Percentiles rank a stretch among this genome's conserved stretches.
Conservation (phyloP, 257 asterid genomes). For the Lantana camara region DNA sequence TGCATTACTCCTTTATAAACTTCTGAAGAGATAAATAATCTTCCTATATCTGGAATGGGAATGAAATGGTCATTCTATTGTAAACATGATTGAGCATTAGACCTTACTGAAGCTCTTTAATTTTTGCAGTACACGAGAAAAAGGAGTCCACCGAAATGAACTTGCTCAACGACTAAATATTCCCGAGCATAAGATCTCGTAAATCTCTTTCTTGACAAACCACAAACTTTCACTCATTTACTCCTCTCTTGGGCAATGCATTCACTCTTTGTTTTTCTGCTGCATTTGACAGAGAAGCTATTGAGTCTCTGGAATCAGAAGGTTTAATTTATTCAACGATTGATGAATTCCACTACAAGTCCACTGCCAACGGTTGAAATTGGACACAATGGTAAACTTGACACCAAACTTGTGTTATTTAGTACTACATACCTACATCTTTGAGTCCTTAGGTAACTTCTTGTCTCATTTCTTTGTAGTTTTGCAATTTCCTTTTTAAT, state of each 20-base stretch:
- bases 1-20: neutral
- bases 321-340: conserved; percentile 72
- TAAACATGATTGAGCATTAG: neutral
- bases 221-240: neutral
- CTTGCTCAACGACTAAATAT: conserved; percentile 53
- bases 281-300: conserved; percentile 55
- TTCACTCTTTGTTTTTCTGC: conserved; percentile 21
- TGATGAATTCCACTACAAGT: conserved; percentile 74
- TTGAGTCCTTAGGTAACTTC: neutral
- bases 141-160: conserved; percentile 67
- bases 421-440: conserved; percentile 9
- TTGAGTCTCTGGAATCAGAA: conserved; percentile 62
- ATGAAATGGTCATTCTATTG: too few species aligned
- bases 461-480: neutral
- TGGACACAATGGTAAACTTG: conserved; percentile 1
- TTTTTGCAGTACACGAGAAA: conserved; percentile 53
- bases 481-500: neutral
- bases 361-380: conserved; percentile 65
- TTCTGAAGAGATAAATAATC: neutral
- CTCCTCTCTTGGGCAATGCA: conserved; percentile 4
- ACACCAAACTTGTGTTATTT: neutral
- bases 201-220: conserved; percentile 20
- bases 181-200: conserved; percentile 59
- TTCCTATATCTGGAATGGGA: too few species aligned
- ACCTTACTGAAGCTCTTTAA: conserved; percentile 17